A percentile compares a stretch with the other conserved stretches of the same genome.
These are phyloP conservation scores for Apiospora pterosperma DNA, from an alignment of 2,329 filamentous ascomycete genomes.

Conservation along the genomic window DNA sequence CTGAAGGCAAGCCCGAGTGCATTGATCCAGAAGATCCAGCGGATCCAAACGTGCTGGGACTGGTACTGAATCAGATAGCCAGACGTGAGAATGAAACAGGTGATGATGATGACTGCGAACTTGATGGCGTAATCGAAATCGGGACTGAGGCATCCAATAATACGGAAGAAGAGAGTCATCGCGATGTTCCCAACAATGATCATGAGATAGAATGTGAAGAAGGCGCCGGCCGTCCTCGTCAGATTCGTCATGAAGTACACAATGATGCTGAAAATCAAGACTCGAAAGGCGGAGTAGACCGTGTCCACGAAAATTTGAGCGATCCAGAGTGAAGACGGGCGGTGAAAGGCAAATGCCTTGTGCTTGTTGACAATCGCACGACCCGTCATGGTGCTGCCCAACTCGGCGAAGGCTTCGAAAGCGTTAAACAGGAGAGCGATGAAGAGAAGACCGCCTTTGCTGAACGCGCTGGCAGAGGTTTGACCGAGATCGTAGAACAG, in stretches of 20 bases:
- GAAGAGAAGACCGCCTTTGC: slow-evolving; percentile 78
- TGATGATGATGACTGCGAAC: slow-evolving; percentile 75
- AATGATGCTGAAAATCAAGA: slow-evolving; percentile 69
- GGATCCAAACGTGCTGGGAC: slow-evolving; percentile 69
- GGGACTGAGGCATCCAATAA: slow-evolving; percentile 69
- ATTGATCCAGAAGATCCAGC: slow-evolving; percentile 80
- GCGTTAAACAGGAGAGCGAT: slow-evolving; percentile 79
- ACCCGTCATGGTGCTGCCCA: slow-evolving; percentile 72
- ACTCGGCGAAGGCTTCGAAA: slow-evolving; percentile 80
- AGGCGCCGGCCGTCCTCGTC: slow-evolving; percentile 66
- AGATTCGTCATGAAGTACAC: slow-evolving; percentile 78
- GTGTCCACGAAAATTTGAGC: slow-evolving; percentile 79
- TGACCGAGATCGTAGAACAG: slow-evolving; percentile 70
- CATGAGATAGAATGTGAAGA: slow-evolving; percentile 74
- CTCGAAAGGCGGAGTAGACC: slow-evolving; percentile 67
- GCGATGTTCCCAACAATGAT: slow-evolving; percentile 65
- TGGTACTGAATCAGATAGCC: slow-evolving; percentile 80
- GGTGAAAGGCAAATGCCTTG: slow-evolving; percentile 76
- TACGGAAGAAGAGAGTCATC: slow-evolving; percentile 77
- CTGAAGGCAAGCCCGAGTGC: slow-evolving; percentile 72
- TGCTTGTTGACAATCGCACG: slow-evolving; percentile 81
- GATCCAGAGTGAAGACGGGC: slow-evolving; percentile 79
- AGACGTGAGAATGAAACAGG: slow-evolving; percentile 75
- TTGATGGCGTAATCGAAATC: slow-evolving; percentile 87
- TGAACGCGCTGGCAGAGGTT: slow-evolving; percentile 70